Base-by-base conservation (phyloP, 352 stramenopile genomes). In the Phytophthora tubulina region DNA sequence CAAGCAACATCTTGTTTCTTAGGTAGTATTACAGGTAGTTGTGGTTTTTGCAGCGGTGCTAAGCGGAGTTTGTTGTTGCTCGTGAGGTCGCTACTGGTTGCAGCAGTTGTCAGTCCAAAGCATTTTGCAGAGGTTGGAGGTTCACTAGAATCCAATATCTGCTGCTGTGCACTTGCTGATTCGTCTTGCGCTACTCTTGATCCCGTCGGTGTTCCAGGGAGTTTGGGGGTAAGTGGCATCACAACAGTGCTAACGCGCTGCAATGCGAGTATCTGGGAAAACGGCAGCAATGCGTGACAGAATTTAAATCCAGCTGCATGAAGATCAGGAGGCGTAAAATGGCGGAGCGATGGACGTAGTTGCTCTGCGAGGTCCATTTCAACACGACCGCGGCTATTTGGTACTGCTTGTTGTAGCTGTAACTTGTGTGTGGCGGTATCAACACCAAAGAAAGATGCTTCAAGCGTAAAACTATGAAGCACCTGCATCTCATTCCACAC, bases 401-500 rank as follows among this genome's bases (percentile, higher is more conserved):
- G 17, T 42, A 30, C 6, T 27, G 65, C 6, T 64, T 73, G 56
- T 36, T 57, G 49, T 44, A 63, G 60, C n/a, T 68, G 63, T 3
- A 58, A 45, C 30, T 60, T 78, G 30, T 48, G 53, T 21, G 31
- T 63, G 31, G 31, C 41, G 15, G 56, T 27, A 52, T 83, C 76
- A 38, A 86, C 77, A 6, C 88, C 88, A 31, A 84, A 95, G 72
- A 94, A 95, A 3, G 86, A 93, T 2, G 82, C 66, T 72, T 95
- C 88, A 13, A 95, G 78, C 13, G 86, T 94, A 72, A 91, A 93
- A 72, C 86, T 94, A 56, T 95, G 80, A 36, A 91, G 82, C 42
- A 92, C 82, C 11, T 81, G 60, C 15, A 79, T 79, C 51, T 92
- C 80, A 11, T 82, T 76, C 85, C 84, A 93, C 7, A 94, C 72